These are phyloP conservation scores for Neostapfia colusana DNA, from an alignment of 176 grass and related monocot species.

Conservation along the genomic window DNA sequence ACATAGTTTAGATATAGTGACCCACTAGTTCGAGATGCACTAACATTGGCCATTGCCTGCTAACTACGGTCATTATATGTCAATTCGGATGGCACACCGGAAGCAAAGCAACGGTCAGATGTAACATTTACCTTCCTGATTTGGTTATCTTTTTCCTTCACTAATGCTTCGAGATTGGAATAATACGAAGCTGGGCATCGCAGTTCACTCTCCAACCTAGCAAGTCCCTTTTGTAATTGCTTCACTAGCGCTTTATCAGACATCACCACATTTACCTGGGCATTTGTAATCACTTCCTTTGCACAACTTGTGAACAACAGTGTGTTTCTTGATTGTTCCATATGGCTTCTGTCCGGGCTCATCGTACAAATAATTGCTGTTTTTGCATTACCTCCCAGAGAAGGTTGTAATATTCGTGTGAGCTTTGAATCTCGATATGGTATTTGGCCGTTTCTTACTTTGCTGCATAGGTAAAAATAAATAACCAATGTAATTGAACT, in stretches of 20 bases:
- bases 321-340: constrained; percentile 83
- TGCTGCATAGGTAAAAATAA: constrained; percentile 53
- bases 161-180: constrained; percentile 59
- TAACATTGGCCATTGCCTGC: too few species aligned
- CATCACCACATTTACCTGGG: constrained; percentile 84
- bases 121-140: constrained; percentile 69
- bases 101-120: constrained; percentile 7
- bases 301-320: constrained; percentile 82
- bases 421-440: constrained; percentile 94
- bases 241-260: constrained; percentile 86
- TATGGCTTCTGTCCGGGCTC: constrained; percentile 72
- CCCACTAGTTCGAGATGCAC: too few species aligned
- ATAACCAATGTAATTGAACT: constrained; percentile 6
- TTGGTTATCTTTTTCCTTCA: constrained; percentile 76
- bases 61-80: too few species aligned
- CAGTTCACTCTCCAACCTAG: constrained; percentile 77
- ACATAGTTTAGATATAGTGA: too few species aligned
- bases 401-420: constrained; percentile 84
- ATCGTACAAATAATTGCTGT: constrained; percentile 93
- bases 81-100: too few species aligned
- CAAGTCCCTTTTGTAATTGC: constrained; percentile 80
- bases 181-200: constrained; percentile 61
- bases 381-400: constrained; percentile 78
- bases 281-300: constrained; percentile 91
- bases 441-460: constrained; percentile 86